A percentile compares a stretch with the other conserved stretches of the same genome.
phyloP scores from a whole-genome alignment of 306 rosid species.

The Acacia confusa region DNA sequence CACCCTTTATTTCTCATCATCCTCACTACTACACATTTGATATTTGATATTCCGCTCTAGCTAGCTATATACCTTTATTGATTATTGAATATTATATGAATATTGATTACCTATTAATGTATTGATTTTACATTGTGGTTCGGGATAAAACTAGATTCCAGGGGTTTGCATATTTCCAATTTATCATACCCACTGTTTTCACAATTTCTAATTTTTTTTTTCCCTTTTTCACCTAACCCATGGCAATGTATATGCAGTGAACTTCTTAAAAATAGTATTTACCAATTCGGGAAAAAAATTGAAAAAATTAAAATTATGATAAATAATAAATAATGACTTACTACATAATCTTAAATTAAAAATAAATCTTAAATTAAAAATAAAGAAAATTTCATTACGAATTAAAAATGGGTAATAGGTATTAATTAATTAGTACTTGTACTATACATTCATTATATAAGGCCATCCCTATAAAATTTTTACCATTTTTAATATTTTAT shows the following conservation, averaged over 20 bases:
- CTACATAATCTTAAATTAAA: not conserved
- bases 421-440: not conserved
- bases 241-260: not conserved
- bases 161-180: not conserved
- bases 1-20: not conserved
- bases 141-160: not conserved
- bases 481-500: not conserved
- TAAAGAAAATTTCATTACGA: not conserved
- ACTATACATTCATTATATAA: not conserved
- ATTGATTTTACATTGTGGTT: not conserved
- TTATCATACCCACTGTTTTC: not conserved
- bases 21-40: not conserved
- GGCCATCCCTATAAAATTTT: not conserved
- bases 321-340: not conserved
- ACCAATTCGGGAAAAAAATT: not conserved
- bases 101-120: not conserved
- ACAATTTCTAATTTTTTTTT: not conserved
- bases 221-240: not conserved
- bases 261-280: not conserved
- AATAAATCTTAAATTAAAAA: not conserved
- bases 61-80: not conserved
- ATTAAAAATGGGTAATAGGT: not conserved
- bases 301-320: not conserved
- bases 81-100: not conserved
- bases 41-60: not conserved